Evolutionary conservation across 169 alveolate species (phyloP).

Genomic region (Eimeria brunetti): DNA sequence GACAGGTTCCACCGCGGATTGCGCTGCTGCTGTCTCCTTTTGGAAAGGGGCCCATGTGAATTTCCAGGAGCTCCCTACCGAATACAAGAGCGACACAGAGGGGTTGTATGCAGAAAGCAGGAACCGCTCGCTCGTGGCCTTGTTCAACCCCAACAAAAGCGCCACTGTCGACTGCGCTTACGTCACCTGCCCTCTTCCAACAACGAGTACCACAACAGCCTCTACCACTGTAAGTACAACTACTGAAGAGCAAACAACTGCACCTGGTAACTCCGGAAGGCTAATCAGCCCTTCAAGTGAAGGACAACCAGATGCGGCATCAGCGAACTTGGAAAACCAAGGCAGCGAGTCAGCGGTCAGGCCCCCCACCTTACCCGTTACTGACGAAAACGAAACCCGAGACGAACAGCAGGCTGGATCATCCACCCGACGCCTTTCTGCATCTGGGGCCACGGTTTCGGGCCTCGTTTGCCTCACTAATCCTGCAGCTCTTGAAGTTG

Average conservation of each 20-base stretch:
- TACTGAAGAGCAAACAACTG: too few relatives aligned
- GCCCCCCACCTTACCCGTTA: background rate
- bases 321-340: background rate
- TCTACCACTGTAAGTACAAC: background rate
- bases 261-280: too few relatives aligned
- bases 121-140: background rate
- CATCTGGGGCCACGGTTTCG: background rate
- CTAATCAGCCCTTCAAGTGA: too few relatives aligned
- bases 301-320: too few relatives aligned
- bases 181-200: background rate
- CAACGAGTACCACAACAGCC: background rate
- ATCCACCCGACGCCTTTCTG: background rate
- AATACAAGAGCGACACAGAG: background rate
- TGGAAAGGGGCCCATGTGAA: background rate
- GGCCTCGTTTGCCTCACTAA: too few relatives aligned
- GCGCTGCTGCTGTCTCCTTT: background rate
- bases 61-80: background rate
- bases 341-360: background rate
- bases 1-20: background rate
- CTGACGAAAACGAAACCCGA: background rate
- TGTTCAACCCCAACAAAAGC: background rate
- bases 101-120: background rate
- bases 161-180: slow-evolving; percentile 5
- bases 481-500: background rate
- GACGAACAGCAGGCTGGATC: background rate